Evolutionary conservation across 1,284 basidiomycete genomes (phyloP).

Genomic region (Ustilago esculenta): DNA sequence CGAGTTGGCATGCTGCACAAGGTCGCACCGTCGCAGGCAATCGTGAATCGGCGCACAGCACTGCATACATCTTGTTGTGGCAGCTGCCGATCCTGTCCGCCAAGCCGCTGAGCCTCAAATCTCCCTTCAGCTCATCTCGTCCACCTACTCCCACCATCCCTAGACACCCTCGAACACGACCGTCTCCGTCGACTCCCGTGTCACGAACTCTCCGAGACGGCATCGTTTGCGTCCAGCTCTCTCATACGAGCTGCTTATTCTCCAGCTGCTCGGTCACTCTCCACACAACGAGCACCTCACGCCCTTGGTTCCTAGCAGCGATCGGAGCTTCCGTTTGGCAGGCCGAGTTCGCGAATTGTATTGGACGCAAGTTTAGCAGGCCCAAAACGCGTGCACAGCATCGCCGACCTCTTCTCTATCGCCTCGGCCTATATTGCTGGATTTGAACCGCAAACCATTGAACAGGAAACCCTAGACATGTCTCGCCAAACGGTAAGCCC

Average conservation of each 20-base stretch:
- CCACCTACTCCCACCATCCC: neutral
- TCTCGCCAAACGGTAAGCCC: conserved; percentile 19
- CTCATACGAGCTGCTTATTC: too few species aligned
- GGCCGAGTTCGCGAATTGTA: too few species aligned
- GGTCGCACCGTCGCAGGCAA: neutral
- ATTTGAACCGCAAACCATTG: neutral
- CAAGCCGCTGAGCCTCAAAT: neutral
- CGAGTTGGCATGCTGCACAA: neutral
- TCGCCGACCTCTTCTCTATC: neutral
- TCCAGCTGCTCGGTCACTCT: too few species aligned
- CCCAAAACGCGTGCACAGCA: neutral
- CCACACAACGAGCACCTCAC: too few species aligned
- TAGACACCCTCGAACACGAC: too few species aligned
- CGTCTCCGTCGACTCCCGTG: too few species aligned
- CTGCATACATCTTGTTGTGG: neutral
- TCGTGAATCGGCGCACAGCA: conserved; percentile 1
- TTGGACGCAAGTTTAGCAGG: too few species aligned
- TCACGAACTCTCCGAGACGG: conserved; percentile 10
- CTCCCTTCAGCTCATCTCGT: neutral
- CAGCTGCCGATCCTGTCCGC: conserved; percentile 1
- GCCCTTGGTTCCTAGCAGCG: too few species aligned
- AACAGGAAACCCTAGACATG: neutral
- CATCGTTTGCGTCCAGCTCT: too few species aligned
- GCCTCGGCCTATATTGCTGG: neutral
- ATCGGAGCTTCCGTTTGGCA: too few species aligned